Evolutionary conservation across 2,329 filamentous ascomycete genomes (phyloP).

Genomic region (Xylaria sp.): DNA sequence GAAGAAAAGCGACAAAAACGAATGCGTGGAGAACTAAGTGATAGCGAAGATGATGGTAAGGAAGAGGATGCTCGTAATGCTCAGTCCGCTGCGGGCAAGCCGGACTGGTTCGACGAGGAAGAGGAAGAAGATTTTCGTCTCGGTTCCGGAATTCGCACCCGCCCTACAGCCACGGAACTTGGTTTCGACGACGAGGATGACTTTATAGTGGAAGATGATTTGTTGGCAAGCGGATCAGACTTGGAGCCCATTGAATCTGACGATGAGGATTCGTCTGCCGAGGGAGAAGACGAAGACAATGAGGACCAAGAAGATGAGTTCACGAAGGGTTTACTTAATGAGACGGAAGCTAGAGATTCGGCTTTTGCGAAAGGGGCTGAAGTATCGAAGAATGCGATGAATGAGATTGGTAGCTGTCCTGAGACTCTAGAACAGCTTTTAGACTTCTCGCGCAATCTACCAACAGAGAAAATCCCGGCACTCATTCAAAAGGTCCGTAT

Average conservation of each 20-base stretch:
- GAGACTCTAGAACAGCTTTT: constrained; percentile 80
- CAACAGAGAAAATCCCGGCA: constrained; percentile 74
- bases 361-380: constrained; percentile 56
- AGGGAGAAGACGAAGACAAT: constrained; percentile 63
- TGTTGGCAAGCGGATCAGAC: constrained; percentile 84
- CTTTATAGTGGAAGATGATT: constrained; percentile 88
- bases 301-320: constrained; percentile 73
- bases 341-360: constrained; percentile 66
- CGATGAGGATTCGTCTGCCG: constrained; percentile 34
- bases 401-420: constrained; percentile 84
- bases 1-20: constrained; percentile 84
- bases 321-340: constrained; percentile 73
- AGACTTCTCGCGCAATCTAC: constrained; percentile 70
- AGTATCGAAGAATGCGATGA: constrained; percentile 57
- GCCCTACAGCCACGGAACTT: constrained; percentile 69
- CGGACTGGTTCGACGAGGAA: constrained; percentile 52
- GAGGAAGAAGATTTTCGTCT: constrained; percentile 69
- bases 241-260: constrained; percentile 64
- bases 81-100: constrained; percentile 11
- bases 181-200: constrained; percentile 94
- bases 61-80: constrained; percentile 40
- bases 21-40: constrained; percentile 80
- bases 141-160: constrained; percentile 67
- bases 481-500: constrained; percentile 91
- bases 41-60: constrained; percentile 53